These are phyloP conservation scores for Zygnema circumcarinatum DNA, from an alignment of 139 green algal genomes.

Conservation along the genomic window DNA sequence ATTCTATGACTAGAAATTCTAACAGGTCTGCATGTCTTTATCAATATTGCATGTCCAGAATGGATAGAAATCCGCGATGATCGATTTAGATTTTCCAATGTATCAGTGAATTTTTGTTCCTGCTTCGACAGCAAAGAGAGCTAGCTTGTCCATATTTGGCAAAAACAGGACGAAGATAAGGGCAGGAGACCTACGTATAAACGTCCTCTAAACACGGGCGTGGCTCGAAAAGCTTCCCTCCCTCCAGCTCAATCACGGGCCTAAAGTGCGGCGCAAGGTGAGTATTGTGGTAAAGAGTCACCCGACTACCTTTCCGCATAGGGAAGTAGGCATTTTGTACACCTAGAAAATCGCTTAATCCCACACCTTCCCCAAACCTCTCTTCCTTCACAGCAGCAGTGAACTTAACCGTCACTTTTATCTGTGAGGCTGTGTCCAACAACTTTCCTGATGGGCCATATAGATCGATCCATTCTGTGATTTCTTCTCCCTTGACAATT, in stretches of 20 bases:
- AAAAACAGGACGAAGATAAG: no score
- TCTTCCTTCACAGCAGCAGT: not conserved
- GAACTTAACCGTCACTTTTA: not conserved
- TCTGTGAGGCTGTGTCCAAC: not conserved
- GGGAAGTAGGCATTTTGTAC: conserved; percentile 66
- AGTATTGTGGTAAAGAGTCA: conserved; percentile 75
- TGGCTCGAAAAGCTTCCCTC: conserved; percentile 60
- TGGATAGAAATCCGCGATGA: no score
- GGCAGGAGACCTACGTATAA: conserved; percentile 14
- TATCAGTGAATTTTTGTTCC: no score
- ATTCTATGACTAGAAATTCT: no score
- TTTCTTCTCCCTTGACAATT: not conserved
- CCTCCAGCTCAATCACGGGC: conserved; percentile 40
- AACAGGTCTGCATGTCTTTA: no score
- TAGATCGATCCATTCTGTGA: not conserved
- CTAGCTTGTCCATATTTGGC: no score
- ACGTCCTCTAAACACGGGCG: conserved; percentile 68
- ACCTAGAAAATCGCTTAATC: not conserved
- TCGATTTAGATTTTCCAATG: no score
- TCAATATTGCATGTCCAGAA: no score
- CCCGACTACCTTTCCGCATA: conserved; percentile 55
- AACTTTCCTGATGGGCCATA: not conserved
- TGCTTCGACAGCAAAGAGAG: no score
- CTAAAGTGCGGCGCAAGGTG: conserved; percentile 50
- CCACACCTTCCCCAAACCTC: not conserved